Percentiles rank a stretch among this genome's conserved stretches.
Conservation (phyloP, 306 rosid species). For the Castanea sativa region DNA sequence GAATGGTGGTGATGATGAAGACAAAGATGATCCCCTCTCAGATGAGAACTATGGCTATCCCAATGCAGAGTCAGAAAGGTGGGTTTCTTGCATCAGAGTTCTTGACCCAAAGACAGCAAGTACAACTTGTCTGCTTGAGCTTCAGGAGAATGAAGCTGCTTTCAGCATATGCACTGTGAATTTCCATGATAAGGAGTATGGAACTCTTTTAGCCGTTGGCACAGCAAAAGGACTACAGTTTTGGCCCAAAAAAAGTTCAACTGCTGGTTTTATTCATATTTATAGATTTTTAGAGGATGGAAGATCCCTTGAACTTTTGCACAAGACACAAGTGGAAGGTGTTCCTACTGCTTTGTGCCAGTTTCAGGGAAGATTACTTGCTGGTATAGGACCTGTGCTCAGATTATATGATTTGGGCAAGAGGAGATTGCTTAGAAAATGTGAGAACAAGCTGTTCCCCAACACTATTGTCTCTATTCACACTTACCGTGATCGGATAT, state of each 20-base stretch:
- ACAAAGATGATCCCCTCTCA: conserved; percentile 68
- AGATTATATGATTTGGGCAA: conserved; percentile 96
- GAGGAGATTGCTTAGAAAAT: conserved; percentile 74
- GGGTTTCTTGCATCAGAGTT: conserved; percentile 98
- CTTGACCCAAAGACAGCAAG: conserved; percentile 82
- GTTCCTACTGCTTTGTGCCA: conserved; percentile 91
- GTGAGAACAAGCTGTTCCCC: conserved; percentile 95
- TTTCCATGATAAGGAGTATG: conserved; percentile 93
- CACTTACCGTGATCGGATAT: conserved; percentile 86
- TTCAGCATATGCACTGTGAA: conserved; percentile 89
- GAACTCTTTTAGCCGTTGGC: conserved; percentile 94
- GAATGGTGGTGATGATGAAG: conserved; percentile 94
- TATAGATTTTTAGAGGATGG: conserved; percentile 94
- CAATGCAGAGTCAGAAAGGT: conserved; percentile 80
- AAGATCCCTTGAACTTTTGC: conserved; percentile 85
- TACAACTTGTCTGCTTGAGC: conserved; percentile 92
- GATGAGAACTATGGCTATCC: conserved; percentile 98
- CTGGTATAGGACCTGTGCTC: conserved; percentile 87
- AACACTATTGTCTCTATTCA: conserved; percentile 78
- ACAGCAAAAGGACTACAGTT: conserved; percentile 93
- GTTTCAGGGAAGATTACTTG: conserved; percentile 96
- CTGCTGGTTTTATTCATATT: conserved; percentile 84
- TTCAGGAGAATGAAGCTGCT: conserved; percentile 96
- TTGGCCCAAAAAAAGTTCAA: conserved; percentile 64
- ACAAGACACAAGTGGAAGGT: conserved; percentile 94